phyloP scores from a whole-genome alignment of 2,329 filamentous ascomycete genomes.

The Phaeosphaeria sp. region DNA sequence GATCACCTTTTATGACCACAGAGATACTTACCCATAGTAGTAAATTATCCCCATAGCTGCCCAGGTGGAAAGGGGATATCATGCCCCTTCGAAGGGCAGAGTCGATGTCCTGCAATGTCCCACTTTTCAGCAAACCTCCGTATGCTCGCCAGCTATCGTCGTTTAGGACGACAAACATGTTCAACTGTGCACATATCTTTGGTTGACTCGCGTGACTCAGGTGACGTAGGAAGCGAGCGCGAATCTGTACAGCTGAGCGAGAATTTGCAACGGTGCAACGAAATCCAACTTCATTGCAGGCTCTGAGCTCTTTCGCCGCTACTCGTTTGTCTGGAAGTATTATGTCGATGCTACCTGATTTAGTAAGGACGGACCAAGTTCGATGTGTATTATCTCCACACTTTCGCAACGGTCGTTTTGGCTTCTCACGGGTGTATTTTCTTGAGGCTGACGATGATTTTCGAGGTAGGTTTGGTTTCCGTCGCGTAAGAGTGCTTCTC shows the following conservation, averaged over 20 bases:
- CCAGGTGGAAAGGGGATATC: constrained; percentile 18
- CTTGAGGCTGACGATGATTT: background rate
- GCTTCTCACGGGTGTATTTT: background rate
- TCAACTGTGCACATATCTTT: constrained; percentile 5
- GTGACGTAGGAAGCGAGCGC: background rate
- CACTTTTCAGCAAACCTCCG: background rate
- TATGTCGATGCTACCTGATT: too few relatives aligned
- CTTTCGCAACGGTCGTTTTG: too few relatives aligned
- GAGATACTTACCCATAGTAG: constrained; percentile 11
- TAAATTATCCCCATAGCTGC: constrained; percentile 4
- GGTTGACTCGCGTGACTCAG: background rate
- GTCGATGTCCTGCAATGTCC: constrained; percentile 14
- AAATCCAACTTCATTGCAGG: background rate
- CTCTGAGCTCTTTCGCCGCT: background rate
- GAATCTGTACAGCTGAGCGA: background rate
- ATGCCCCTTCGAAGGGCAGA: constrained; percentile 14
- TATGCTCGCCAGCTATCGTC: background rate
- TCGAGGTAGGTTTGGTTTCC: background rate
- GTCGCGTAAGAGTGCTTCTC: background rate
- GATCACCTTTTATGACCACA: background rate
- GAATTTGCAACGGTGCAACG: background rate
- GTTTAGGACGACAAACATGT: constrained; percentile 5
- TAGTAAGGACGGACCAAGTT: too few relatives aligned
- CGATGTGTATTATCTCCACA: too few relatives aligned
- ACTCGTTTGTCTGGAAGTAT: too few relatives aligned